Base-by-base conservation (phyloP, 2,329 filamentous ascomycete species). In the Colletotrichum euphorbiae region DNA sequence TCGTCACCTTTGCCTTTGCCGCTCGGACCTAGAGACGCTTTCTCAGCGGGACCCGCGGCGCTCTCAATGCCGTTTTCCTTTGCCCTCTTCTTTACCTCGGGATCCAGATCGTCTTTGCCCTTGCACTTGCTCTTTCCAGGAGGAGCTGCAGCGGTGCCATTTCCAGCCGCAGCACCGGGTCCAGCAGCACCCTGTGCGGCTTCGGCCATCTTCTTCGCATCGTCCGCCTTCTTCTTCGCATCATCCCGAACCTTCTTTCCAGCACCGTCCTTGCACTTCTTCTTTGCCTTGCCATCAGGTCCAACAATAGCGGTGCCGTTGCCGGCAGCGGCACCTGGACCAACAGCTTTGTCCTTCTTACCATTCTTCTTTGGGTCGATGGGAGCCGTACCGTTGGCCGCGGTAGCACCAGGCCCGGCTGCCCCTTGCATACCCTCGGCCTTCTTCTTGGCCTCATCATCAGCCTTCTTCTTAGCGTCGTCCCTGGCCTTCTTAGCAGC, bases 401-500 rank as follows among this genome's bases (percentile, higher is more conserved):
- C 58, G 3, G 45, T 31, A 2, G 28, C 28, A 4, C 58, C 58
- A 4, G 58, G 58, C 3, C 45, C 58, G 2, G 46, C 45, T 13
- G 58, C 58, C 7, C 58, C 58, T 17, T 33, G 19, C 1, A 19
- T 9, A 4, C 33, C 62, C 3, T 65, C 62, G 3, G 55, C 62
- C 9, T 52, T 60, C 62, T 66, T 61, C 33, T 61, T 61, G 15
- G 57, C 57, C 4, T n/a, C n/a, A n/a, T 61, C 57, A 36, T 62
- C 62, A 2, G 63, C 63, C 17, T 66, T 66, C 33, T 67, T 54
- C 12, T 36, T 52, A n/a, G n/a, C n/a, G n/a, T n/a, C n/a, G n/a
- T n/a, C n/a, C n/a, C n/a, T n/a, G n/a, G n/a, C n/a, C n/a, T n/a
- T n/a, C n/a, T n/a, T n/a, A n/a, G n/a, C n/a, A 0, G 38, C 63